Percentiles rank a stretch among this genome's conserved stretches.
phyloP scores from a whole-genome alignment of 345 rosid species.

The Linum lewisii region DNA sequence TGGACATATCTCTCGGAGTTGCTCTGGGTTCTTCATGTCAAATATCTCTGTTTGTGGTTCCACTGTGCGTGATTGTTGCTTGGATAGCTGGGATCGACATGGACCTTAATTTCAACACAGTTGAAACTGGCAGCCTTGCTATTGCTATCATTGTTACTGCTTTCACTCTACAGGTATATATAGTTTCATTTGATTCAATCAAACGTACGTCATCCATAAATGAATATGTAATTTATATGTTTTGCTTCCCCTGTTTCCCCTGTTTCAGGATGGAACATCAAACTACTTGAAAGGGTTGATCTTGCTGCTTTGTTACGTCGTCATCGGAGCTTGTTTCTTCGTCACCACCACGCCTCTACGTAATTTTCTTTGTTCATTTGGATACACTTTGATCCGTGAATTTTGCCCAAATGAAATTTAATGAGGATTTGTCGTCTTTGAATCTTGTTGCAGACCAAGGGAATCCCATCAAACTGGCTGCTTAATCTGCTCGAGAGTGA shows the following conservation, averaged over 20 bases:
- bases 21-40: constrained; percentile 91
- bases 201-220: too few relatives aligned
- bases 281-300: constrained; percentile 83
- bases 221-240: too few relatives aligned
- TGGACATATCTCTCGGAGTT: constrained; percentile 70
- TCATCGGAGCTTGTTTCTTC: constrained; percentile 71
- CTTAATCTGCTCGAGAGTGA: too few relatives aligned
- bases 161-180: constrained; percentile 79
- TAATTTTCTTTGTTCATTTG: too few relatives aligned
- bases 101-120: constrained; percentile 75
- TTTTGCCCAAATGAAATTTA: too few relatives aligned
- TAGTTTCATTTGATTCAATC: too few relatives aligned
- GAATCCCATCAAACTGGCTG: too few relatives aligned
- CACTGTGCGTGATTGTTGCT: constrained; percentile 48
- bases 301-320: constrained; percentile 54
- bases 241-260: neutral
- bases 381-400: too few relatives aligned
- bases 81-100: constrained; percentile 70
- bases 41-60: constrained; percentile 77
- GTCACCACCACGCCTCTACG: constrained; percentile 12
- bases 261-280: constrained; percentile 72
- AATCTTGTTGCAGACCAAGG: too few relatives aligned
- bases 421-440: too few relatives aligned
- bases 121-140: constrained; percentile 79
- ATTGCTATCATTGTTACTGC: constrained; percentile 54